Evolutionary conservation across 495 filamentous ascomycete species (phyloP).

Genomic region (Glarea lozoyensis): DNA sequence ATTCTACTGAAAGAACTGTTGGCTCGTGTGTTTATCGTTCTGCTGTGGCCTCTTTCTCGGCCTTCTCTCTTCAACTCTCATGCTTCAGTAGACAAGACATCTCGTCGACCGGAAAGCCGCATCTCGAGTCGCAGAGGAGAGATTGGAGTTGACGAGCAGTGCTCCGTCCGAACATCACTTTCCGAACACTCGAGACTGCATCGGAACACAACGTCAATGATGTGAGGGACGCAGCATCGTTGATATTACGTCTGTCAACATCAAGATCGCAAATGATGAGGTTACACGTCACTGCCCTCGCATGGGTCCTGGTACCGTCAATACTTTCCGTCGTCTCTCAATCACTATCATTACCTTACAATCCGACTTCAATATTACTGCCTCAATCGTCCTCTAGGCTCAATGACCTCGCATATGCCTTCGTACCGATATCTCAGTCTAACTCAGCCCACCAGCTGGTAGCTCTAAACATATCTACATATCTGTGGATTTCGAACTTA

Average conservation of each 20-base stretch:
- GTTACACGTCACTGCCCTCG: constrained; percentile 6
- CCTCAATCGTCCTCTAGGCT: constrained; percentile 44
- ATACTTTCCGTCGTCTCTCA: constrained; percentile 18
- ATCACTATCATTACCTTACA: constrained; percentile 52
- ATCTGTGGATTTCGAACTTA: constrained; percentile 40
- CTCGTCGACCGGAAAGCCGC: not conserved
- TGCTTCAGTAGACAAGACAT: not conserved
- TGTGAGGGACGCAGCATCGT: not conserved
- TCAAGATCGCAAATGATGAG: constrained; percentile 16
- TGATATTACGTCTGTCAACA: not conserved
- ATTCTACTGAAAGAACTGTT: not conserved
- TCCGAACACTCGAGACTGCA: not conserved
- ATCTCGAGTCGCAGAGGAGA: not conserved
- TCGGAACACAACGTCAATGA: constrained; percentile 4
- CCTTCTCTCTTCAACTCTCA: constrained; percentile 2
- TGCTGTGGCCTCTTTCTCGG: constrained; percentile 6
- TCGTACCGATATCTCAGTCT: constrained; percentile 6
- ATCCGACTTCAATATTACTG: constrained; percentile 59
- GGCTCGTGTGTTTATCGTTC: constrained; percentile 2
- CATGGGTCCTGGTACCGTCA: constrained; percentile 4
- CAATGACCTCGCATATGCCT: constrained; percentile 32
- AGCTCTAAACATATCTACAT: constrained; percentile 52
- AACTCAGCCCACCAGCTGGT: constrained; percentile 39
- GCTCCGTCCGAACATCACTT: constrained; percentile 4
- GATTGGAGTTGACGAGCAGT: constrained; percentile 5